Conservation (phyloP, 129 eudicot genomes). For the Lonicera japonica region DNA sequence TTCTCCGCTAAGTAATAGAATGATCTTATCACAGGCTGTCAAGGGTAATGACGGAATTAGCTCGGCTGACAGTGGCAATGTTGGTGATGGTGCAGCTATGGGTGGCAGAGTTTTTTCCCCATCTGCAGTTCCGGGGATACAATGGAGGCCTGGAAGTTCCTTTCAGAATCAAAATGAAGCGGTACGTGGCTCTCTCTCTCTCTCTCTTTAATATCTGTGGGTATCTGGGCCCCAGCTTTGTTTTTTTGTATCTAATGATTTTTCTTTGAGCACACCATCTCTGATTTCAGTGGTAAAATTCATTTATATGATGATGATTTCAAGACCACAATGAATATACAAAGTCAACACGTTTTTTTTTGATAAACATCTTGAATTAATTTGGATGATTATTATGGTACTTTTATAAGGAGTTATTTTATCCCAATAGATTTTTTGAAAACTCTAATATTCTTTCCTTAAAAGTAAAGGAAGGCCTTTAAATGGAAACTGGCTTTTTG, state of each 20-base stretch:
- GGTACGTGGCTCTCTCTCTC: slow-evolving; percentile 33
- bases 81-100: slow-evolving; percentile 53
- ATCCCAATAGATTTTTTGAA: too few relatives aligned
- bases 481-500: neutral
- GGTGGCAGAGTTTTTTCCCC: slow-evolving; percentile 61
- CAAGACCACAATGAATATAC: too few relatives aligned
- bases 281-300: neutral
- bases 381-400: too few relatives aligned
- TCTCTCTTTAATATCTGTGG: too few relatives aligned
- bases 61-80: slow-evolving; percentile 38
- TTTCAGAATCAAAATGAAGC: slow-evolving; percentile 81
- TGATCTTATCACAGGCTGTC: slow-evolving; percentile 54
- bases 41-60: slow-evolving; percentile 48
- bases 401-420: too few relatives aligned
- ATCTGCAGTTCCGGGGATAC: slow-evolving; percentile 74
- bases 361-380: too few relatives aligned
- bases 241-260: neutral
- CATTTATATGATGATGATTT: neutral
- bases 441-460: too few relatives aligned
- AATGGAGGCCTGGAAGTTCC: slow-evolving; percentile 98
- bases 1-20: slow-evolving; percentile 62
- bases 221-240: too few relatives aligned
- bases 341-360: too few relatives aligned
- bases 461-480: too few relatives aligned
- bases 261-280: neutral